Evolutionary conservation across 768 basidiomycete genomes (phyloP).

Genomic region (Leccinum broughii): DNA sequence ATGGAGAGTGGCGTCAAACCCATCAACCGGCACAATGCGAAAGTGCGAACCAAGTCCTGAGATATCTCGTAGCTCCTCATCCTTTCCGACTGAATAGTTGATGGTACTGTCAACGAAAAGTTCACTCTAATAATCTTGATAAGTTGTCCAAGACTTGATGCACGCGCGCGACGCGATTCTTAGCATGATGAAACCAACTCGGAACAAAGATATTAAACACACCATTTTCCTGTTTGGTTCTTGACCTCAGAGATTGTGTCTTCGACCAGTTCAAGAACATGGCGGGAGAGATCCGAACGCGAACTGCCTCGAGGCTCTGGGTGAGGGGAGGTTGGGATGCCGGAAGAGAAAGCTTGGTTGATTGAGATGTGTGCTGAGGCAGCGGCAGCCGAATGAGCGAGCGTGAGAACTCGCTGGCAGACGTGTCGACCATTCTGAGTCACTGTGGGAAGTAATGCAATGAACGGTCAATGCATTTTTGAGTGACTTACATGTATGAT

Average conservation of each 20-base stretch:
- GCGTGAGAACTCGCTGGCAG: too few relatives aligned
- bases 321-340: too few relatives aligned
- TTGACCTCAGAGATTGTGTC: conserved; percentile 99
- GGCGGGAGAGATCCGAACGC: too few relatives aligned
- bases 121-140: conserved; percentile 88
- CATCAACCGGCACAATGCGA: not conserved
- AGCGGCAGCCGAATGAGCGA: too few relatives aligned
- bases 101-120: conserved; percentile 88
- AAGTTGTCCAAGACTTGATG: conserved; percentile 76
- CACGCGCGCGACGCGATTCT: not conserved
- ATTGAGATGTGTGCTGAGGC: too few relatives aligned
- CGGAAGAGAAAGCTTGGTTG: too few relatives aligned
- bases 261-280: not conserved
- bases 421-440: too few relatives aligned
- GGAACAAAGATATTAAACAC: conserved; percentile 5
- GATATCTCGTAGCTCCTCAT: conserved; percentile 93
- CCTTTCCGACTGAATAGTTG: conserved; percentile 78
- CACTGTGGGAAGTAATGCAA: too few relatives aligned
- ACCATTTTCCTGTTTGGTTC: conserved; percentile 97
- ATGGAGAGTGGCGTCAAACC: conserved; percentile 11
- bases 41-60: conserved; percentile 73
- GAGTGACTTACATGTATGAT: too few relatives aligned
- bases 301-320: too few relatives aligned
- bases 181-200: not conserved
- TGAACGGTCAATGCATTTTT: too few relatives aligned